Evolutionary conservation across 768 basidiomycete genomes (phyloP).

Genomic region (Mycena indigotica): DNA sequence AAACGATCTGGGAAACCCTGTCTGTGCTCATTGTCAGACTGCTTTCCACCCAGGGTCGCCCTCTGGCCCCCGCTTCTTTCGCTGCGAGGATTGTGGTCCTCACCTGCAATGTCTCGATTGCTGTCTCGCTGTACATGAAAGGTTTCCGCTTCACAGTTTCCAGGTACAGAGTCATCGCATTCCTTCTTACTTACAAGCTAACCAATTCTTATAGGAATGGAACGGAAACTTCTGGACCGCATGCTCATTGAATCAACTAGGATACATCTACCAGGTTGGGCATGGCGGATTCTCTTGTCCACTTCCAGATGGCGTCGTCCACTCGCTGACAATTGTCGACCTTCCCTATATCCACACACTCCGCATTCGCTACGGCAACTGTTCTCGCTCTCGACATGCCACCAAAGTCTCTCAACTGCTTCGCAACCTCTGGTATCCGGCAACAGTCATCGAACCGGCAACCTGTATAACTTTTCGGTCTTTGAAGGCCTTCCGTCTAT

Average conservation of each 20-base stretch:
- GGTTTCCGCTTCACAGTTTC: background rate
- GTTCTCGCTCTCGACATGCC: background rate
- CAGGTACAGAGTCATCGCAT: background rate
- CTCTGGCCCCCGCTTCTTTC: background rate
- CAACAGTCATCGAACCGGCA: conserved; percentile 9
- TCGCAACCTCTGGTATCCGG: conserved; percentile 11
- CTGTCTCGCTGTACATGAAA: background rate
- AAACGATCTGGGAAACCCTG: background rate
- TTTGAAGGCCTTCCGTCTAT: conserved; percentile 11
- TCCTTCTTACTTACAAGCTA: background rate
- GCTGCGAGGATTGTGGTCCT: conserved; percentile 7
- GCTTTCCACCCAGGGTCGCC: background rate
- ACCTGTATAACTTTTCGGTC: conserved; percentile 13
- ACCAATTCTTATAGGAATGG: conserved; percentile 15
- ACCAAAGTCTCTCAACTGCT: conserved; percentile 7
- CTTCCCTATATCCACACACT: conserved; percentile 9
- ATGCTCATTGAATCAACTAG: background rate
- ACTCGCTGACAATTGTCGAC: conserved; percentile 14
- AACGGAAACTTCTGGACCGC: conserved; percentile 10
- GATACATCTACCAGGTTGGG: conserved; percentile 20
- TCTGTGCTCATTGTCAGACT: background rate
- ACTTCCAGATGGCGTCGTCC: background rate
- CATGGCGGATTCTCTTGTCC: conserved; percentile 11
- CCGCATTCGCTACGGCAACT: conserved; percentile 10
- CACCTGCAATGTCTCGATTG: background rate